Evolutionary conservation across 192 early-diverging fungal genomes (phyloP), one percentile per base, ranked within the genome.

Genomic region (Tieghemiomyces parasiticus): DNA sequence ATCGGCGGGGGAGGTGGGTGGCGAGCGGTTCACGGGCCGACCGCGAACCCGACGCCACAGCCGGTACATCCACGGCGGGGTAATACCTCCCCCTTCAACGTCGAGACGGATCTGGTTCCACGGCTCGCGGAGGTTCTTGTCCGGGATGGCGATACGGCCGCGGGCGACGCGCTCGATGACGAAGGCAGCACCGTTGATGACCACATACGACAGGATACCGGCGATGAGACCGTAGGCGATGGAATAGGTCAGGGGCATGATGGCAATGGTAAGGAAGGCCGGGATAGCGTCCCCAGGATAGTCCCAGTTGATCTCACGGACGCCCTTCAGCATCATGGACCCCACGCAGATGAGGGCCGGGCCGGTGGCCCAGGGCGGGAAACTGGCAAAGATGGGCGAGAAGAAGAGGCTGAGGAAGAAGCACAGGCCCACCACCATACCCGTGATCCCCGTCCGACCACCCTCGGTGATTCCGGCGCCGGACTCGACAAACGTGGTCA

Each of bases 331-430:
- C 88, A 91, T 91, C 82, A 91, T 73, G 9, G 81, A 82, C 33
- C 88, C 88, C 8, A 91, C 84, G 29, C 81, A 60, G 62, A 91
- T 82, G 55, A 91, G 71, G 6, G 88, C 88, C 0, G 88, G 87
- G 3, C 87, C 86, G 1, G 88, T 89, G 30, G 89, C 81, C 85
- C 88, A 90, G 4, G 87, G 84, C 46, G 88, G 89, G 71, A 90
- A 84, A 22, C 79, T 78, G 8, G 87, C 87, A 62, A 89, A 88
- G 67, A 91, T 87, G 26, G 88, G 88, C 0, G 87, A 76, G 61
- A 91, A 88, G 76, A 91, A 89, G 34, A 91, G 68, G 20, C 79
- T 74, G 35, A 91, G 65, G 58, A 91, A 84, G 73, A 91, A 89
- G 61, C 78, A 75, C 60, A 89, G 63, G 2, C 76, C 76, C 19